Evolutionary conservation across 495 filamentous ascomycete species (phyloP).

Genomic region (Rhypophila decipiens): DNA sequence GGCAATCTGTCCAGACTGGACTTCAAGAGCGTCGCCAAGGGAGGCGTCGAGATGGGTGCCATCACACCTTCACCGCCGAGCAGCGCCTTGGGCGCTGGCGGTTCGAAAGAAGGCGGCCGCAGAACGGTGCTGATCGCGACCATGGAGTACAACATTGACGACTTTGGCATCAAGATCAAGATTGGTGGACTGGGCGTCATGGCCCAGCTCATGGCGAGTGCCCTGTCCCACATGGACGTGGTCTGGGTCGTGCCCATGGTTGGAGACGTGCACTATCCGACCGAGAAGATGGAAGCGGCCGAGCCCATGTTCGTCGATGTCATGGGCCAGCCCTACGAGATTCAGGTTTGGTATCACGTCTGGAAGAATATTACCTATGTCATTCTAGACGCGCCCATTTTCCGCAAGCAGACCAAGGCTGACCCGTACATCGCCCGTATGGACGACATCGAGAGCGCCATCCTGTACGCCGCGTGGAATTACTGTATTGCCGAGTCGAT

Average conservation of each 20-base stretch:
- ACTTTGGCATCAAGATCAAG: constrained; percentile 68
- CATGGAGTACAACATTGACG: constrained; percentile 70
- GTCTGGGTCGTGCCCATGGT: constrained; percentile 77
- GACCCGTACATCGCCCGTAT: constrained; percentile 68
- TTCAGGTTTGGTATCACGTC: constrained; percentile 60
- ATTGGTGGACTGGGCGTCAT: constrained; percentile 69
- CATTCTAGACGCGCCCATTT: constrained; percentile 62
- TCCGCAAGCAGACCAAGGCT: constrained; percentile 59
- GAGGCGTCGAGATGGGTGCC: constrained; percentile 29
- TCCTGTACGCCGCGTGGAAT: constrained; percentile 73
- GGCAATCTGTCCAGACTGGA: constrained; percentile 21
- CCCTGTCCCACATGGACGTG: constrained; percentile 59
- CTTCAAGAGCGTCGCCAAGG: constrained; percentile 43
- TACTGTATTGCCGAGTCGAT: constrained; percentile 61
- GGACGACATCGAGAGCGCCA: constrained; percentile 67
- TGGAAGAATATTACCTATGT: constrained; percentile 67
- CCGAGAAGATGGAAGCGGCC: constrained; percentile 43
- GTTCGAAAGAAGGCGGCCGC: constrained; percentile 23
- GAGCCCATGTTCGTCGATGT: constrained; percentile 61
- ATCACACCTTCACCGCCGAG: constrained; percentile 20
- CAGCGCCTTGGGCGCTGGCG: constrained; percentile 8
- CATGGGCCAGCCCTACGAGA: constrained; percentile 57
- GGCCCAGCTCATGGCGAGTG: constrained; percentile 66
- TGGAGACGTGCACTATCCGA: constrained; percentile 59
- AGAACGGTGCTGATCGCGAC: constrained; percentile 60